Base-by-base conservation (phyloP, 371 early-diverging fungal species). In the Smittium culicis region DNA sequence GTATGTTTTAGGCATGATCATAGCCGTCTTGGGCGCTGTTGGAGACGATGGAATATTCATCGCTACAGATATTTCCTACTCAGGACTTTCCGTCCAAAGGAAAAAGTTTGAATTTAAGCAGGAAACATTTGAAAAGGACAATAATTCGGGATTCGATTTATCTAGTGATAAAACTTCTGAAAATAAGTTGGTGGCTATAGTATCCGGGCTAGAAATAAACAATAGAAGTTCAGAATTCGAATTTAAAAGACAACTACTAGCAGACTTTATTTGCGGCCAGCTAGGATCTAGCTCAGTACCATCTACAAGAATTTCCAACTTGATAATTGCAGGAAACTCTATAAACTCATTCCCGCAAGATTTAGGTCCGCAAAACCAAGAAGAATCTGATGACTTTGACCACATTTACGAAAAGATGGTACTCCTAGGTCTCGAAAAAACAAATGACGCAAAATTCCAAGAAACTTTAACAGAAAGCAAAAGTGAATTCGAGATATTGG, bases 181-280 rank as follows among this genome's bases (percentile, higher is more conserved):
- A n/a, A n/a, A n/a, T n/a, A 79, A 81, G 66, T 89, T 77, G 68
- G 80, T 94, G 27, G 95, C 92, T 5, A 57, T 94, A 28, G 79
- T 92, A 1, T 90, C 91, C 14, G 94, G 95, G 1, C 73, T 94
- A 11, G 79, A 80, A 62, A 76, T 90, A 55, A 90, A 87, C 0
- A 65, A 66, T 0, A 77, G 76, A 32, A 73, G 69, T 8, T 73
- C 77, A 3, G 69, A 75, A 24, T 78, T 80, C 17, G 66, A 88
- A 68, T 45, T 45, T 20, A 80, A 83, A 35, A 68, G 80, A 63
- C 86, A 93, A 69, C 63, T 94, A 35, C 71, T 94, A 31, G 69
- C 81, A 2, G 94, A 95, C 68, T 92, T 76, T 65, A 70, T 96
- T 45, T 75, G 83, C 24, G 96, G 95, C 30, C 87, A 86, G 67